Evolutionary conservation across 1,139 yeast genomes (phyloP).

Genomic region (Nakaseomyces nivariensis): DNA sequence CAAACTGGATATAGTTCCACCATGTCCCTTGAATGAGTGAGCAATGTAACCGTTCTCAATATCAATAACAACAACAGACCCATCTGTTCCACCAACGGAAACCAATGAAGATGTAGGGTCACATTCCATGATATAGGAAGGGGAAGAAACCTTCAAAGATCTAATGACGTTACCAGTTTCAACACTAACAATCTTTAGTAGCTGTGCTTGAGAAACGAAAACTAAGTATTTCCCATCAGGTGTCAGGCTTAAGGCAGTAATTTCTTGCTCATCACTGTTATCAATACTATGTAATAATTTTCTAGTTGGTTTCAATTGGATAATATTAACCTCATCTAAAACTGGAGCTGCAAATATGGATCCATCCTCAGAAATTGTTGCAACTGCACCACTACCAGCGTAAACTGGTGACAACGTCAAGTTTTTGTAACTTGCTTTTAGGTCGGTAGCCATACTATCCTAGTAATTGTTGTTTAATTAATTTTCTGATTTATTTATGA

Average conservation of each 20-base stretch:
- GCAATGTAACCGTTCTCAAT: slow-evolving; percentile 80
- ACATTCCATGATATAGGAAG: slow-evolving; percentile 66
- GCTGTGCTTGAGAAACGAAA: slow-evolving; percentile 75
- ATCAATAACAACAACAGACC: slow-evolving; percentile 87
- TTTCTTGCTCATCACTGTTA: slow-evolving; percentile 72
- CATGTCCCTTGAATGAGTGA: slow-evolving; percentile 89
- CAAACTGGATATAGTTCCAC: slow-evolving; percentile 78
- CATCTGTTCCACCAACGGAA: slow-evolving; percentile 95
- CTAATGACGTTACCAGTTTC: slow-evolving; percentile 40
- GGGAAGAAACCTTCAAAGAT: slow-evolving; percentile 55
- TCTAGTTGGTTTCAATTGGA: slow-evolving; percentile 41
- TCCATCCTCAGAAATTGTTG: slow-evolving; percentile 59
- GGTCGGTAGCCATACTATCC: not conserved
- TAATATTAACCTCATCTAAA: slow-evolving; percentile 60
- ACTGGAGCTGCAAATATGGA: slow-evolving; percentile 69
- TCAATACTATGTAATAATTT: slow-evolving; percentile 51
- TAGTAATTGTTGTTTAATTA: not conserved
- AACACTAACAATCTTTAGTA: slow-evolving; percentile 50
- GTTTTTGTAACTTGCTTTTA: slow-evolving; percentile 29
- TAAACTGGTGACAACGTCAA: slow-evolving; percentile 63
- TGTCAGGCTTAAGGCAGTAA: slow-evolving; percentile 66
- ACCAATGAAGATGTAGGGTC: slow-evolving; percentile 78
- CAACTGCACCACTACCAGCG: slow-evolving; percentile 67
- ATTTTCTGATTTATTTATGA: too few relatives aligned
- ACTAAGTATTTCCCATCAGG: slow-evolving; percentile 68